phyloP scores from a whole-genome alignment of 2,329 filamentous ascomycete genomes.

The Aureobasidium sp. region DNA sequence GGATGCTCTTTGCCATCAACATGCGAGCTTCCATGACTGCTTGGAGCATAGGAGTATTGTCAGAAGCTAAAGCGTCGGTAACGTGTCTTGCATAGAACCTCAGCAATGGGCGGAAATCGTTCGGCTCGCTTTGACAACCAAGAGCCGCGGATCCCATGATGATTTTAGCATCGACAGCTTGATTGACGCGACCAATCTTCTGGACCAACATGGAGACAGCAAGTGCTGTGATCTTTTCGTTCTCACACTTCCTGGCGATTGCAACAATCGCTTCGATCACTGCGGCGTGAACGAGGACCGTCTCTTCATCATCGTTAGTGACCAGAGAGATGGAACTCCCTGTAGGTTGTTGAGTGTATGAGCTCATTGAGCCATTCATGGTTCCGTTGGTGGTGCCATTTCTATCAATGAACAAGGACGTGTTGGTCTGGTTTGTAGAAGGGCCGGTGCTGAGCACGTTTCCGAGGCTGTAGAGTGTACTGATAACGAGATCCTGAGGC shows the following conservation, averaged over 20 bases:
- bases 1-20: conserved; percentile 65
- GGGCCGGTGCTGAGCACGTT: conserved; percentile 79
- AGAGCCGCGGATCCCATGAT: conserved; percentile 74
- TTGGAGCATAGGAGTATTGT: conserved; percentile 59
- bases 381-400: conserved; percentile 22
- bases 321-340: conserved; percentile 76
- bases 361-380: conserved; percentile 17
- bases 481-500: conserved; percentile 89
- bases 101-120: conserved; percentile 79
- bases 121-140: conserved; percentile 66
- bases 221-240: conserved; percentile 87
- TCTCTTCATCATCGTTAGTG: conserved; percentile 70
- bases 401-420: conserved; percentile 43
- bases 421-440: conserved; percentile 44
- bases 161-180: conserved; percentile 74
- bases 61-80: conserved; percentile 63
- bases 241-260: conserved; percentile 73
- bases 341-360: conserved; percentile 26
- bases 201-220: conserved; percentile 96
- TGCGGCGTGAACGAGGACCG: conserved; percentile 68
- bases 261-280: conserved; percentile 93
- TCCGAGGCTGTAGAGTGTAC: conserved; percentile 90
- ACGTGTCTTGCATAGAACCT: conserved; percentile 74
- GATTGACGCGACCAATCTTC: conserved; percentile 80
- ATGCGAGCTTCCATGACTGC: conserved; percentile 77